Conservation (phyloP, 2,329 filamentous ascomycete species). For the Cladosporium austrohemisphaericum region DNA sequence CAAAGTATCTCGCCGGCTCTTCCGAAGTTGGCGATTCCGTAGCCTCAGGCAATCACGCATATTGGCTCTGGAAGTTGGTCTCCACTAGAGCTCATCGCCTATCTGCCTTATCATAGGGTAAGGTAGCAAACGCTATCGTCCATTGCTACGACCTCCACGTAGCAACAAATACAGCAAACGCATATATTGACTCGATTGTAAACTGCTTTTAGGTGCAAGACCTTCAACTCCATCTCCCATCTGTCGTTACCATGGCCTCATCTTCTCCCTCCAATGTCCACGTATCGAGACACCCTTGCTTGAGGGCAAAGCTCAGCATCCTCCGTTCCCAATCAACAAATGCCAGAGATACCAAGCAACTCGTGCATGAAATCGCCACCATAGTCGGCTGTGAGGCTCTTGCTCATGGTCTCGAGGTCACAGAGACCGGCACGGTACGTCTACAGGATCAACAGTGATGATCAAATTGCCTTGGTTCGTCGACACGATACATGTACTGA, state of each 20-base stretch:
- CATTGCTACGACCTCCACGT: constrained; percentile 11
- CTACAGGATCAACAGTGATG: too few species aligned
- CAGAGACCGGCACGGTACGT: constrained; percentile 62
- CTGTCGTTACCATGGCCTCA: constrained; percentile 27
- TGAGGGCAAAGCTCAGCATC: constrained; percentile 84
- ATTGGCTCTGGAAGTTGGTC: too few species aligned
- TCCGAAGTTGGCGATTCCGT: too few species aligned
- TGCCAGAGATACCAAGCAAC: constrained; percentile 70
- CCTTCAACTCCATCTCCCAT: background rate
- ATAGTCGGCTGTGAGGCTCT: constrained; percentile 82
- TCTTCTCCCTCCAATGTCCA: constrained; percentile 58
- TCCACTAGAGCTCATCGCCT: too few species aligned
- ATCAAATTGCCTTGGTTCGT: too few species aligned
- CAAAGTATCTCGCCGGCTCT: too few species aligned
- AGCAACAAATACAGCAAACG: constrained; percentile 2
- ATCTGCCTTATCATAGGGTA: constrained; percentile 15
- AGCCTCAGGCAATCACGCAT: too few species aligned
- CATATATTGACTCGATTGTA: background rate
- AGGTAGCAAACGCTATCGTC: constrained; percentile 7
- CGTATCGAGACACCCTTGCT: constrained; percentile 79
- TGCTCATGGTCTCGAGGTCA: constrained; percentile 56
- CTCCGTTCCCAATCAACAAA: constrained; percentile 70
- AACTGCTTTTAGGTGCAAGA: background rate
- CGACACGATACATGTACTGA: too few species aligned
- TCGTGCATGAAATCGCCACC: constrained; percentile 81